Conservation (phyloP, 2,329 filamentous ascomycete species). For the Macrophomina pseudophaseolina region DNA sequence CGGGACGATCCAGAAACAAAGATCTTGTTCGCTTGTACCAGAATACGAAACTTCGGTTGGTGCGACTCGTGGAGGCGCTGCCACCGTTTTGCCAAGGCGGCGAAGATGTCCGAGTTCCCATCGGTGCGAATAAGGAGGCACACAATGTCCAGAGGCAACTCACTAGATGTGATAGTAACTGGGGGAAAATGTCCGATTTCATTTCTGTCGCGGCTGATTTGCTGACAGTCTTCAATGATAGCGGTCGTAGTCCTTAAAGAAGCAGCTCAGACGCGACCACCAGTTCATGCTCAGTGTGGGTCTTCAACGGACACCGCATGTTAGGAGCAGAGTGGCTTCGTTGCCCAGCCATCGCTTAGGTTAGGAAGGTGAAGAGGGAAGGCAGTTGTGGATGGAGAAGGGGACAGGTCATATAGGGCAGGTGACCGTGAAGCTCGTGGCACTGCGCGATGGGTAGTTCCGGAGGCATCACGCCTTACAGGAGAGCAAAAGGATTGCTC, state of each 20-base stretch:
- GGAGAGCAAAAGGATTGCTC: neutral
- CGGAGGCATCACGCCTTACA: neutral
- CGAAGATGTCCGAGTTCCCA: neutral
- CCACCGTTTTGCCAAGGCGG: constrained; percentile 14
- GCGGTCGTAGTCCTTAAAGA: neutral
- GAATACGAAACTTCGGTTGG: constrained; percentile 14
- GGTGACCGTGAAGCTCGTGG: neutral
- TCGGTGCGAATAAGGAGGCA: neutral
- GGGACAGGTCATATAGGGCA: neutral
- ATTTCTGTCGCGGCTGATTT: neutral
- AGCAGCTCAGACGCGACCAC: neutral
- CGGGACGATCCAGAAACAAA: neutral
- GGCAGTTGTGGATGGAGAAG: neutral
- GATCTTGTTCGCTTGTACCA: constrained; percentile 8
- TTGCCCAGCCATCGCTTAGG: constrained; percentile 1
- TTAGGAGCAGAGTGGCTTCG: neutral
- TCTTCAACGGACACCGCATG: neutral
- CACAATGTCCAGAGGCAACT: neutral
- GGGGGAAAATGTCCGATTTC: neutral
- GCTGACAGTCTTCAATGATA: too few relatives aligned
- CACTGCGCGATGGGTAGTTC: neutral
- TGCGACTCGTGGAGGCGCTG: constrained; percentile 10
- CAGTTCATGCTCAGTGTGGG: neutral
- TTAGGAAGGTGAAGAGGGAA: constrained; percentile 12
- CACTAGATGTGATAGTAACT: neutral